These are phyloP conservation scores for Rhizopogon sp. DNA, from an alignment of 768 basidiomycete genomes.

Conservation along the genomic window DNA sequence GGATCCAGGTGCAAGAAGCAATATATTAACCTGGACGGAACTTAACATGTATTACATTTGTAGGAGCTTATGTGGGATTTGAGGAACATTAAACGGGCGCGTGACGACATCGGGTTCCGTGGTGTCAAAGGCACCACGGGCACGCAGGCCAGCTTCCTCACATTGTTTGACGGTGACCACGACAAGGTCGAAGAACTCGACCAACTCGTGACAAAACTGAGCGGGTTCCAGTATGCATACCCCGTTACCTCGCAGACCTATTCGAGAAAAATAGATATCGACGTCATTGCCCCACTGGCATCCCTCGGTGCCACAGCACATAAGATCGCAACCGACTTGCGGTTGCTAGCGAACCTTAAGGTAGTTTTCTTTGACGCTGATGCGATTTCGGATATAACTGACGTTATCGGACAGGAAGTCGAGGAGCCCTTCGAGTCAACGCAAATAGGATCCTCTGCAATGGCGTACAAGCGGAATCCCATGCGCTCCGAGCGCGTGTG, in stretches of 20 bases:
- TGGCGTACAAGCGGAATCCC: slow-evolving; percentile 99
- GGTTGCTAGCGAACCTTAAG: slow-evolving; percentile 92
- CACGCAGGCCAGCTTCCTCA: slow-evolving; percentile 93
- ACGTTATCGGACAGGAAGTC: slow-evolving; percentile 61
- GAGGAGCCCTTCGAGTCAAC: slow-evolving; percentile 99
- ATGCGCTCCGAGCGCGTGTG: slow-evolving; percentile 99
- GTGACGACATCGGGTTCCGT: slow-evolving; percentile 92
- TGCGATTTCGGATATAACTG: neutral
- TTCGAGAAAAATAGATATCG: slow-evolving; percentile 94
- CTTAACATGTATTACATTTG: neutral
- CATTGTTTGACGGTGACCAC: slow-evolving; percentile 94
- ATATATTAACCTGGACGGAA: neutral
- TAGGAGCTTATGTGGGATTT: slow-evolving; percentile 96
- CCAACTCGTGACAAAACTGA: slow-evolving; percentile 81
- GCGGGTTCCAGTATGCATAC: slow-evolving; percentile 91
- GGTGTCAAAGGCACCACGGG: slow-evolving; percentile 99
- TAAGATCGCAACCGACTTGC: slow-evolving; percentile 95
- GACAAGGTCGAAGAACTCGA: slow-evolving; percentile 93
- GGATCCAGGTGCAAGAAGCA: slow-evolving; percentile 69
- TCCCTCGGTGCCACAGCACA: slow-evolving; percentile 93
- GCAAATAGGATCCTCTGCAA: slow-evolving; percentile 94
- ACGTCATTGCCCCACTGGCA: slow-evolving; percentile 86
- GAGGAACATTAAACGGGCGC: slow-evolving; percentile 83
- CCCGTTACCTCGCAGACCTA: slow-evolving; percentile 99
- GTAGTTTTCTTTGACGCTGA: slow-evolving; percentile 24